phyloP scores from a whole-genome alignment of 495 filamentous ascomycete genomes.

The Bacidia rubella region DNA sequence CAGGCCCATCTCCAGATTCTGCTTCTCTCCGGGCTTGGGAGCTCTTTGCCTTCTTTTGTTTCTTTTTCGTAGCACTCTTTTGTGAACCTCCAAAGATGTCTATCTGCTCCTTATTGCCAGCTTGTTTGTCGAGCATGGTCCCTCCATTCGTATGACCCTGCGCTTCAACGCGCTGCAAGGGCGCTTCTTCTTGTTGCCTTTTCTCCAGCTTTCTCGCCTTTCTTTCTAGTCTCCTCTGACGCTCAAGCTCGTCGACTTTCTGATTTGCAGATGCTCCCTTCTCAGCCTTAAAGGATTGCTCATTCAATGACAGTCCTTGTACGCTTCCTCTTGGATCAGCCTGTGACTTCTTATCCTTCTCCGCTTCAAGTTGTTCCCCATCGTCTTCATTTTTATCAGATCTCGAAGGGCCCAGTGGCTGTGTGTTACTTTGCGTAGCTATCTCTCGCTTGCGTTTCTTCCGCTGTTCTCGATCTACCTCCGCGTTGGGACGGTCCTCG shows the following conservation, averaged over 20 bases:
- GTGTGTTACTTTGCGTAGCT: too few species aligned
- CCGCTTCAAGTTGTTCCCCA: conserved; percentile 12
- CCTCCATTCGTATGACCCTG: too few species aligned
- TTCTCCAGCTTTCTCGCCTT: not conserved
- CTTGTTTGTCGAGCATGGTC: not conserved
- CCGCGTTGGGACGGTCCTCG: not conserved
- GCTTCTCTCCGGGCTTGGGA: not conserved
- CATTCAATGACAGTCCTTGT: too few species aligned
- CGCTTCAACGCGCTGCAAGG: not conserved
- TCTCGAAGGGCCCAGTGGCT: too few species aligned
- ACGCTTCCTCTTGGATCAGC: not conserved
- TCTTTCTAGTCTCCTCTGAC: not conserved
- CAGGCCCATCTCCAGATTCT: not conserved
- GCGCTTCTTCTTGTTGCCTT: not conserved
- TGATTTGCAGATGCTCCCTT: too few species aligned
- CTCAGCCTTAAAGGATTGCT: too few species aligned
- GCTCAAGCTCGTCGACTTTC: not conserved
- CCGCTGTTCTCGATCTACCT: not conserved
- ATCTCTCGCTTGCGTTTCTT: not conserved
- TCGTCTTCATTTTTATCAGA: not conserved
- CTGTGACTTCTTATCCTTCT: not conserved
- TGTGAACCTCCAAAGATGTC: not conserved
- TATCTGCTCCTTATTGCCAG: not conserved
- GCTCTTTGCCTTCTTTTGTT: not conserved
- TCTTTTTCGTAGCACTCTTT: not conserved